Evolutionary conservation across 140 eudicot genomes (phyloP).

Genomic region (Eryngium alpinum): DNA sequence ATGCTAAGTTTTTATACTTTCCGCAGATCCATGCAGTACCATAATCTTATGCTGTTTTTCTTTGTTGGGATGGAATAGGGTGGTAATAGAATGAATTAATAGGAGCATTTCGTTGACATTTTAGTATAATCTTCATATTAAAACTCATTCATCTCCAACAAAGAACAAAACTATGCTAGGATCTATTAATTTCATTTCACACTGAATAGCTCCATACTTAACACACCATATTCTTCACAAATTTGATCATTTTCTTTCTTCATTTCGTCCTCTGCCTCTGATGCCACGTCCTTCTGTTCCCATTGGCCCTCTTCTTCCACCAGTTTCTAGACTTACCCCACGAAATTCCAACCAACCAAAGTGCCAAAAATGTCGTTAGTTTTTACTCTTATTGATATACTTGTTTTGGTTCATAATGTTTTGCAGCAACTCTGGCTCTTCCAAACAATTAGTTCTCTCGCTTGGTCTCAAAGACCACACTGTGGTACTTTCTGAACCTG

Average conservation of each 20-base stretch:
- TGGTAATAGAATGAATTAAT: not conserved
- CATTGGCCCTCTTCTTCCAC: not conserved
- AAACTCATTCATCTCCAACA: not conserved
- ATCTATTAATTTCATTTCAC: too few relatives aligned
- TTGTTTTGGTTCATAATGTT: slow-evolving; percentile 1
- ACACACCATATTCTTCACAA: not conserved
- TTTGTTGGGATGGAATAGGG: not conserved
- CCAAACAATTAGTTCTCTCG: slow-evolving; percentile 58
- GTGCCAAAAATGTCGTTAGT: not conserved
- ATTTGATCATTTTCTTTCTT: not conserved
- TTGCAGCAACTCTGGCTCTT: slow-evolving; percentile 66
- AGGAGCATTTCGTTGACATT: not conserved
- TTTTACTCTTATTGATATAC: not conserved
- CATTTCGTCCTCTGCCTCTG: not conserved
- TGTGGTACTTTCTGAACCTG: slow-evolving; percentile 35
- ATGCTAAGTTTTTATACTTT: not conserved
- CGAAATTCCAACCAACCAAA: not conserved
- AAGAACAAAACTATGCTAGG: too few relatives aligned
- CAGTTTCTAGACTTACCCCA: not conserved
- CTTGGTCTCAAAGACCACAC: slow-evolving; percentile 90
- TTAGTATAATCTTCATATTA: not conserved
- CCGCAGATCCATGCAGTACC: not conserved
- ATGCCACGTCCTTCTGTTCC: not conserved
- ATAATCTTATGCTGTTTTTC: not conserved
- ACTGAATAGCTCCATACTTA: too few relatives aligned